Conservation (phyloP, 805 yeast species). For the Candida suzukii region DNA sequence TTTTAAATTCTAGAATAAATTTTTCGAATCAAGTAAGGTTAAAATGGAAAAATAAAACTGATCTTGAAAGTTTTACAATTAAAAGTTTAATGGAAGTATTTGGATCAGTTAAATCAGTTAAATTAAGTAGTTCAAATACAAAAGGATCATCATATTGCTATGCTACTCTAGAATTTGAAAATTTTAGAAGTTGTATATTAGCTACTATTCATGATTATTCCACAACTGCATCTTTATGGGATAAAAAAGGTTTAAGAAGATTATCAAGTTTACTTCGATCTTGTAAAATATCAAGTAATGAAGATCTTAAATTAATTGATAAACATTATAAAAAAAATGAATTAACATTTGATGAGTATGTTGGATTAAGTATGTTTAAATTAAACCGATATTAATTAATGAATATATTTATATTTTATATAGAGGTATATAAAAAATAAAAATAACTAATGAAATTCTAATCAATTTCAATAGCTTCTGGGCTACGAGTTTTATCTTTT, state of each 20-base stretch:
- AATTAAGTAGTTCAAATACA: conserved; percentile 5
- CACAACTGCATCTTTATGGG: conserved; percentile 37
- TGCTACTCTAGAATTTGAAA: conserved; percentile 29
- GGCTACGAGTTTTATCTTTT: conserved; percentile 60
- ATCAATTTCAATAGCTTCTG: conserved; percentile 79
- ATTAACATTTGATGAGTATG: conserved; percentile 14
- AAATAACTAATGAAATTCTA: conserved; percentile 14
- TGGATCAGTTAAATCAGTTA: conserved; percentile 28
- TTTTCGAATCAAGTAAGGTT: conserved; percentile 21
- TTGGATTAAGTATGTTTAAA: conserved; percentile 12
- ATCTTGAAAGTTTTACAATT: conserved; percentile 25
- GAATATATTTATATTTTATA: not conserved
- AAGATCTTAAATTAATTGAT: not conserved
- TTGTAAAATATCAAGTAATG: conserved; percentile 7
- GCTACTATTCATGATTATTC: conserved; percentile 38
- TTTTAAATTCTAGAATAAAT: too few relatives aligned
- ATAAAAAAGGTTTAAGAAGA: conserved; percentile 34
- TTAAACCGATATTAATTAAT: conserved; percentile 1
- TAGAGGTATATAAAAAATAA: not conserved
- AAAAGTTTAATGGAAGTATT: conserved; percentile 36
- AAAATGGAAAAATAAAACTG: conserved; percentile 39
- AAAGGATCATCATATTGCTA: conserved; percentile 25
- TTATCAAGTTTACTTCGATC: conserved; percentile 39
- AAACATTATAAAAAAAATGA: not conserved
- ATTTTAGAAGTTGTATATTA: conserved; percentile 19